Conservation (phyloP, 768 basidiomycete species). For the Fibroporia radiculosa region DNA sequence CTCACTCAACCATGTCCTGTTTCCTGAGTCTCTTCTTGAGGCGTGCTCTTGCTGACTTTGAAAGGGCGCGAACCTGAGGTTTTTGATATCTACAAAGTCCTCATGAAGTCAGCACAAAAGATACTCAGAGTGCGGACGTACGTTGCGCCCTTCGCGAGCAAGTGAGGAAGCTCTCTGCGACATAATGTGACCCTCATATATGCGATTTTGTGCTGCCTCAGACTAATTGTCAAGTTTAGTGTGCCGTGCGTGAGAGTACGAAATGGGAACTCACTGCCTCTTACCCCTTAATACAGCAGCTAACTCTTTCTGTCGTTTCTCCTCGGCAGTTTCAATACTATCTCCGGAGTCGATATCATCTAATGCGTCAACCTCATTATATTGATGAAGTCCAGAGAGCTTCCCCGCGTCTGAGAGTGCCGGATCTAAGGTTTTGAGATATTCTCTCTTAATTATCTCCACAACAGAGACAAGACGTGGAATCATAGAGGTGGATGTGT, state of each 20-base stretch:
- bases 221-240: constrained; percentile 26
- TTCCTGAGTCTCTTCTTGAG: constrained; percentile 38
- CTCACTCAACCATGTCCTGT: constrained; percentile 8
- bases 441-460: constrained; percentile 83
- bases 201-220: constrained; percentile 48
- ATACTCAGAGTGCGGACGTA: constrained; percentile 22
- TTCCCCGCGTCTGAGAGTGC: constrained; percentile 27
- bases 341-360: constrained; percentile 33
- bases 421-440: constrained; percentile 44
- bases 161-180: constrained; percentile 31
- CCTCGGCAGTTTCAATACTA: constrained; percentile 22
- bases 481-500: constrained; percentile 33
- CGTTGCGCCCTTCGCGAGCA: constrained; percentile 36
- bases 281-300: constrained; percentile 44
- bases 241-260: neutral
- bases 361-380: constrained; percentile 60
- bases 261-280: constrained; percentile 41
- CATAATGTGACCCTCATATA: constrained; percentile 69
- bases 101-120: neutral
- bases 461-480: constrained; percentile 69
- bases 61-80: constrained; percentile 43
- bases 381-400: constrained; percentile 59
- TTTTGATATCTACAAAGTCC: constrained; percentile 44
- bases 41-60: constrained; percentile 50
- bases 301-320: constrained; percentile 21